Percentiles rank a stretch among this genome's conserved stretches.
These are phyloP conservation scores for Penicillium sp. DNA, from an alignment of 2,329 filamentous ascomycete species.

Conservation along the genomic window DNA sequence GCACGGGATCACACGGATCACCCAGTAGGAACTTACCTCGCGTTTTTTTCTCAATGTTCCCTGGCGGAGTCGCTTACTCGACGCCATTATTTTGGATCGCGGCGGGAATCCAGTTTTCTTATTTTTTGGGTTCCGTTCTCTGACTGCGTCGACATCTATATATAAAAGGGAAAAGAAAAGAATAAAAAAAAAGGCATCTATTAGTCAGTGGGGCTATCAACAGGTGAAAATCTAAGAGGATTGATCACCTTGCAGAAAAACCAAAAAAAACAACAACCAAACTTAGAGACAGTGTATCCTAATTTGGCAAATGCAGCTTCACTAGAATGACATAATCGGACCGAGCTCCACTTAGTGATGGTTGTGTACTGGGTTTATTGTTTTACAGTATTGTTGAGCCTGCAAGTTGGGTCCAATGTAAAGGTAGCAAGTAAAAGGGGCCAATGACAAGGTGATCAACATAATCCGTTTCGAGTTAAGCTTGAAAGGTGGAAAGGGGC, in stretches of 20 bases:
- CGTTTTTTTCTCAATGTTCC: neutral
- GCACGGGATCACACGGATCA: constrained; percentile 1
- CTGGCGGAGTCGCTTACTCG: constrained; percentile 5
- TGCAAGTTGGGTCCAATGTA: neutral
- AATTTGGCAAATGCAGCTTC: constrained; percentile 13
- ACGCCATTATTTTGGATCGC: constrained; percentile 1
- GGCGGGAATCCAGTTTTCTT: neutral
- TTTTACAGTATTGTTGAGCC: neutral
- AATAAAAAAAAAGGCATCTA: neutral
- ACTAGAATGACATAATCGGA: constrained; percentile 4
- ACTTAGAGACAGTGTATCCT: neutral
- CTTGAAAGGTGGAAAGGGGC: too few relatives aligned
- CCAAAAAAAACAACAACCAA: neutral
- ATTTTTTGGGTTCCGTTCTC: neutral
- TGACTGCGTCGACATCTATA: neutral
- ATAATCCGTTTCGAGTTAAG: neutral
- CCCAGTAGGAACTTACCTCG: constrained; percentile 4
- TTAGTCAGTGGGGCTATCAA: neutral
- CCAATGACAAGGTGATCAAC: neutral
- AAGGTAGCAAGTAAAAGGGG: too few relatives aligned
- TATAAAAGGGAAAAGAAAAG: neutral
- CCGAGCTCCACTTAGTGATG: neutral
- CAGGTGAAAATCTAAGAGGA: neutral
- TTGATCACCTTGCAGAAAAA: neutral
- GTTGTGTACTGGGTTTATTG: neutral